Evolutionary conservation across 352 stramenopile genomes (phyloP), one percentile per base, ranked within the genome.

Genomic region (Pythium pyrilobum): DNA sequence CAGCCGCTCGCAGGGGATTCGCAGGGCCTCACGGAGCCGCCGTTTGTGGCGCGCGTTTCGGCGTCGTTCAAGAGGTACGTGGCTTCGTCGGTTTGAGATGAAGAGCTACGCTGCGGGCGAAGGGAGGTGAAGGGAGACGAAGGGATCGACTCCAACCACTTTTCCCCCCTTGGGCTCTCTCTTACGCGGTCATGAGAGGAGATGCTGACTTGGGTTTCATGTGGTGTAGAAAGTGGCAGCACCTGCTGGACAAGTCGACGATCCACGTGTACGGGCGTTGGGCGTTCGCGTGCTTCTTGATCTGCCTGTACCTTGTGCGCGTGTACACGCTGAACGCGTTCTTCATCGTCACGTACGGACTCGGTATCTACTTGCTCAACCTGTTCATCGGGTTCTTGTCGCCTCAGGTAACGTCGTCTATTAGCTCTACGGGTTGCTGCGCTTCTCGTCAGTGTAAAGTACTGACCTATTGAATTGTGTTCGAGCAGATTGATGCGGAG

Each of bases 341-440:
- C 72, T 98, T 98, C 73, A 99, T 99, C 64, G 91, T 99, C 21
- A 98, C 97, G 1, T 99, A 99, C 69, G 97, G 95, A 5, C 77
- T 99, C 27, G 97, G 97, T 33, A 99, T 99, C 60, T 99, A 98
- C 71, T 74, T 99, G 43, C 74, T 99, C 47, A 99, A 99, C 66
- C 96, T 99, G 56, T 98, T 99, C 63, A 99, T 99, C 69, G 96
- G 96, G 5, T 99, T 99, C 68, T 67, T 99, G 23, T 98, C 92
- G 47, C 97, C 97, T n/a, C 84, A 99, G 66, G 88, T 99, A 59
- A 55, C 44, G 41, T 47, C 16, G 21, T 10, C 7, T 7, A 27
- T 44, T 27, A 21, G 33, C n/a, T n/a, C n/a, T n/a, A n/a, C n/a
- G n/a, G n/a, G n/a, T n/a, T n/a, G n/a, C 7, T 41, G 29, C 2